Conservation (phyloP, 2,329 filamentous ascomycete species). For the Phyllosticta paracitricarpa region DNA sequence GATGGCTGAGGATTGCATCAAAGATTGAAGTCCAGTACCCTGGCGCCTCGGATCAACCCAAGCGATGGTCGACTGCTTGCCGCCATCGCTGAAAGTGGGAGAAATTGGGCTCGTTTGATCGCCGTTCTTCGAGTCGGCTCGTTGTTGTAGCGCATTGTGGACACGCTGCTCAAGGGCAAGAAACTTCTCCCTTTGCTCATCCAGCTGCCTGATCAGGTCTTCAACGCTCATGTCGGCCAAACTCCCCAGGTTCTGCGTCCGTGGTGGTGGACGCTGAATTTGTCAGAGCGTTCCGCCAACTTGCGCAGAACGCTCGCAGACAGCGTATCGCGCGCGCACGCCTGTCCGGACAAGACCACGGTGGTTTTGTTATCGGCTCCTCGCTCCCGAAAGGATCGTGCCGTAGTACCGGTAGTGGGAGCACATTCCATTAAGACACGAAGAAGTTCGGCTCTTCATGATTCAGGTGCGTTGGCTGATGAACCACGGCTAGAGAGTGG, state of each 20-base stretch:
- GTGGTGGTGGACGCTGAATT: background rate
- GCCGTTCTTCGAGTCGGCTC: background rate
- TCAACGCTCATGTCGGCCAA: constrained; percentile 7
- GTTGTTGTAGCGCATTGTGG: constrained; percentile 5
- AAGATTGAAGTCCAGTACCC: constrained; percentile 1
- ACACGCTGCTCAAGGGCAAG: constrained; percentile 10
- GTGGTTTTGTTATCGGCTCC: constrained; percentile 7
- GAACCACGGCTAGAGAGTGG: constrained; percentile 3
- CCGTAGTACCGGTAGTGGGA: constrained; percentile 3
- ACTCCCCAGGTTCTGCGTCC: background rate
- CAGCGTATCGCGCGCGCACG: background rate
- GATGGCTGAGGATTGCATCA: constrained; percentile 21
- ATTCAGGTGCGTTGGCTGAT: constrained; percentile 8
- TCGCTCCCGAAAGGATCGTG: background rate
- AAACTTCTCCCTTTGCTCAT: constrained; percentile 7
- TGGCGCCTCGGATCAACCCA: constrained; percentile 7
- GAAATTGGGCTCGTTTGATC: background rate
- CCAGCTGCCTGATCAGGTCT: constrained; percentile 8
- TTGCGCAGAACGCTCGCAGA: background rate
- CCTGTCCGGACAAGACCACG: constrained; percentile 1
- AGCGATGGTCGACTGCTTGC: constrained; percentile 7
- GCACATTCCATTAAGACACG: background rate
- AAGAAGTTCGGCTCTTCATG: background rate
- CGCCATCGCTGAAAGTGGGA: constrained; percentile 1
- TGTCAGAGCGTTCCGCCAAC: background rate